Base-by-base conservation (phyloP, 2,329 filamentous ascomycete species). In the Trichoderma sp. region DNA sequence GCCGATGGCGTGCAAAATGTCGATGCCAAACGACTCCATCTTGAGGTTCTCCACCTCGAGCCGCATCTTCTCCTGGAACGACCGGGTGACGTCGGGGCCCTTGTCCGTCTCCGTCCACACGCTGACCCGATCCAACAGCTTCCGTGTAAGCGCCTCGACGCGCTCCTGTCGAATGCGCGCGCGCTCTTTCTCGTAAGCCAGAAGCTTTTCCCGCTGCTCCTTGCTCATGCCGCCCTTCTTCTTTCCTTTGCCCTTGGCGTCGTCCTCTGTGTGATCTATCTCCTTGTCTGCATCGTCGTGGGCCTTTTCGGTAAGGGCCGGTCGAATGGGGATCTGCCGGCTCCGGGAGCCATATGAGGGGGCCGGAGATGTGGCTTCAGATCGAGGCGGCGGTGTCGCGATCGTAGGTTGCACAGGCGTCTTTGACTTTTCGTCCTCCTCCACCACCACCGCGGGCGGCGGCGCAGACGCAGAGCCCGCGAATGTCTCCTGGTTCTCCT, bases 91-190 rank as follows among this genome's bases (percentile, higher is more conserved):
- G 71, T 96, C 93, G 15, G 79, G 68, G 52, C 90, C 87, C 80
- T 95, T 96, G 79, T 98, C 95, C 3, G 94, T 97, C 82, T 99
- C 95, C 6, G 95, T 97, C 94, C 93, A 98, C 48, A 98, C 88
- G 69, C 90, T 93, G 74, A 98, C 87, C 66, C 93, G 90, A 76
- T 97, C 92, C 67, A 95, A 80, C 26, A 99, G 85, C 80, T 98
- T 98, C 76, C 88, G 88, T 14, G 88, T 83, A 17, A 99, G 85
- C 7, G 87, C 95, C 67, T 92, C 88, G 28, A 99, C 91, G 67
- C 95, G 91, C 78, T 99, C 93, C 74, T 97, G 88, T 50, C 95
- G 90, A 68, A 96, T 88, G 70, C 85, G 86, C 67, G 89, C 88
- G 24, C 95, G 89, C 81, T 99, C 94, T 69, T 87, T 84, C 75